Evolutionary conservation across 1,284 basidiomycete genomes (phyloP), one percentile per base, ranked within the genome.

Genomic region (Fistulinella staudtii): DNA sequence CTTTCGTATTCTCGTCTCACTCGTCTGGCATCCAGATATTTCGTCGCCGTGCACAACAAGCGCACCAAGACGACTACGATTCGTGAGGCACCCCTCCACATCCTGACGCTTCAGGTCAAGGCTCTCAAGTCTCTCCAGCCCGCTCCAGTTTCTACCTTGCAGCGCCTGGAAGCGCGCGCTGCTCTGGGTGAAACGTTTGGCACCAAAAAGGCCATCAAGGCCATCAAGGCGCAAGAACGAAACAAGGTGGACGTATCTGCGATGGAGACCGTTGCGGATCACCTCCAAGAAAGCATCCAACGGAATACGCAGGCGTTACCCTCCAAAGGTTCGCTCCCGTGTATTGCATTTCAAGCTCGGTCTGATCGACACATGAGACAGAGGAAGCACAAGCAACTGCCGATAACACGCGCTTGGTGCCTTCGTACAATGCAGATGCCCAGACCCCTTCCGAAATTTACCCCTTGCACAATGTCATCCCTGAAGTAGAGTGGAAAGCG

Each of bases 131-230:
- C 82, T 28, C 72, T 89, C 36, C 71, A 80, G 40, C 66, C 78
- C 4, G 67, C 73, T 6, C 64, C 72, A 13, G 73, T 75, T 9
- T 71, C 77, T 14, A 69, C 69, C 17, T 59, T 76, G 24, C 76
- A 82, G 51, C 82, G 80, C 47, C 68, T 76, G 36, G 74, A 79
- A 39, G 82, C 83, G 27, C 77, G 86, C 22, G 89, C 81, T 48
- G 73, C 79, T n/a, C 78, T 97, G 1, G 93, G 93, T 24, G 85
- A 91, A 61, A 80, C 87, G 1, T 97, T 97, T 54, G 93, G 93
- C 18, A 95, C 92, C 11, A 89, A 91, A 68, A 96, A 95, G 63
- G 89, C 91, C 29, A 87, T 91, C 66, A 80, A 82, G 13, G 83
- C 81, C 23, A 92, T 96, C 56, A 79, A 80, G 46, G 85, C 89